phyloP scores from a whole-genome alignment of 2,329 filamentous ascomycete genomes.

The Fusarium sp. region DNA sequence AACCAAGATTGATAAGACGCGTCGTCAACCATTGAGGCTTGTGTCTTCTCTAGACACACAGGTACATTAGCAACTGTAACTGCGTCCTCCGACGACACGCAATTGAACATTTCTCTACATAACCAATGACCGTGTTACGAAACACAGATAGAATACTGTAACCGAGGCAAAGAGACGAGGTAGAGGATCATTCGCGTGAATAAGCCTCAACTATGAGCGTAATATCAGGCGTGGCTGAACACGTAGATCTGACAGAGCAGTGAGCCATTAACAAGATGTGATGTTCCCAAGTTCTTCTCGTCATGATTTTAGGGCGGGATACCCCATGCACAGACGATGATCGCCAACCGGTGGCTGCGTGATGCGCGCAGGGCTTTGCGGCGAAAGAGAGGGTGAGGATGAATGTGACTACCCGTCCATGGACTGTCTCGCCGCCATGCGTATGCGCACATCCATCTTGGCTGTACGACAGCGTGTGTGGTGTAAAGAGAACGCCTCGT shows the following conservation, averaged over 20 bases:
- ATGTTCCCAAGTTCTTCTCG: constrained; percentile 4
- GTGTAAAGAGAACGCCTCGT: constrained; percentile 17
- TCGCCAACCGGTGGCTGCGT: constrained; percentile 23
- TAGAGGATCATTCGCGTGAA: not conserved
- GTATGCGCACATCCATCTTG: constrained; percentile 15
- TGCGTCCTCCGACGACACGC: constrained; percentile 11
- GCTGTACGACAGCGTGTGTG: constrained; percentile 10
- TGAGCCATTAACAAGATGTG: not conserved
- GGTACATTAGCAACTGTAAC: not conserved
- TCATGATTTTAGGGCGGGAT: constrained; percentile 15
- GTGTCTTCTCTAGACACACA: constrained; percentile 6
- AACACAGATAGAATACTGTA: constrained; percentile 7
- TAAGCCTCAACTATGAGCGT: not conserved
- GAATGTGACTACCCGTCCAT: constrained; percentile 5
- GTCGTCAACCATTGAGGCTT: constrained; percentile 37
- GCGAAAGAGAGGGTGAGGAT: not conserved
- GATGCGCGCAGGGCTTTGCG: constrained; percentile 20
- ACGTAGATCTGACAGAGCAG: not conserved
- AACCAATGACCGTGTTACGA: constrained; percentile 13
- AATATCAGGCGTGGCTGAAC: not conserved
- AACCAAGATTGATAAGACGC: constrained; percentile 11
- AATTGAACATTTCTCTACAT: constrained; percentile 5
- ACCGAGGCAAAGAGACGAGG: not conserved
- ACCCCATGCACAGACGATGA: constrained; percentile 22
- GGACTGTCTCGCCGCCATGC: constrained; percentile 7